A percentile compares a stretch with the other conserved stretches of the same genome.
These are phyloP conservation scores for Vaccinium vitisidaea DNA, from an alignment of 148 eudicot genomes.

Conservation along the genomic window DNA sequence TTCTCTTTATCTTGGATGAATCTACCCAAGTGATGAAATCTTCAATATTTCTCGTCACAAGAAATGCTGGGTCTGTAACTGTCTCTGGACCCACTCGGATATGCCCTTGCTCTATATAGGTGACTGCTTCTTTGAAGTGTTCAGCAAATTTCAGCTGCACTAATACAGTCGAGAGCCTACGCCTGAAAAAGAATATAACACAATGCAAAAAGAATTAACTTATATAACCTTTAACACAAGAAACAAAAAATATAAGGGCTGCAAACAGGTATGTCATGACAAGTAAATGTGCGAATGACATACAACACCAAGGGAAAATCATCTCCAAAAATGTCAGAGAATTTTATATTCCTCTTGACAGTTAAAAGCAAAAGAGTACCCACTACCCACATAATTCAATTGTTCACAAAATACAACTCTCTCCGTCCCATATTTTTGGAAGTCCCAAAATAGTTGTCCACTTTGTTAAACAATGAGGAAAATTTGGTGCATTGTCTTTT, in stretches of 20 bases:
- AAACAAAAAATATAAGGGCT: not conserved
- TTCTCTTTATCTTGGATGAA: conserved; percentile 81
- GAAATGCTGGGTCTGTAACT: conserved; percentile 92
- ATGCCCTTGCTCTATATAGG: conserved; percentile 93
- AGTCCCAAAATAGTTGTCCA: no score
- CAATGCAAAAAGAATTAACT: not conserved
- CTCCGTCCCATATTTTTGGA: no score
- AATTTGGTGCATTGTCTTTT: no score
- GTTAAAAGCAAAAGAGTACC: not conserved
- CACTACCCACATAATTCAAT: not conserved
- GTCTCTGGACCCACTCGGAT: conserved; percentile 92
- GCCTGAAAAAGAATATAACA: conserved; percentile 42
- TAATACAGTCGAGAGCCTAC: conserved; percentile 64
- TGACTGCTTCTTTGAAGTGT: conserved; percentile 80
- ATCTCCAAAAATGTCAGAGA: conserved; percentile 1
- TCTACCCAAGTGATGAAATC: conserved; percentile 94
- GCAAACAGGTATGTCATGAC: not conserved
- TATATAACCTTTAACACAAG: no score
- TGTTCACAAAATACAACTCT: not conserved
- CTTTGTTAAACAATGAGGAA: no score
- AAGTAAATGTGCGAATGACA: not conserved
- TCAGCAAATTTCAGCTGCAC: conserved; percentile 70
- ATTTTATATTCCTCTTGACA: not conserved
- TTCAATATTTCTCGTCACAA: conserved; percentile 94
- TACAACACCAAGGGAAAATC: not conserved